Percentiles rank a stretch among this genome's conserved stretches.
These are phyloP conservation scores for Evernia prunastri DNA, from an alignment of 495 filamentous ascomycete genomes.

Conservation along the genomic window DNA sequence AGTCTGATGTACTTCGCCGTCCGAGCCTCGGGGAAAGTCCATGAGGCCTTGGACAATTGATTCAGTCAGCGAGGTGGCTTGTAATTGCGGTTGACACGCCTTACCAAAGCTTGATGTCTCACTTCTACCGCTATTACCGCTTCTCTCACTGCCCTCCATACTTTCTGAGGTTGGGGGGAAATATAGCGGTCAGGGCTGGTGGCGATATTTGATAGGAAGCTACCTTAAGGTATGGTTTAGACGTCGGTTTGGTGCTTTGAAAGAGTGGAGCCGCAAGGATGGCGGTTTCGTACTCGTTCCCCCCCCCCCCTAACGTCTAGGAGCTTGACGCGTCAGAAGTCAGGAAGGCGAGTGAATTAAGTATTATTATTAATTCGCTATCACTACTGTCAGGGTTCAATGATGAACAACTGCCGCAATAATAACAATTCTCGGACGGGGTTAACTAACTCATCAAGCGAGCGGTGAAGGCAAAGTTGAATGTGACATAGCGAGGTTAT, in stretches of 20 bases:
- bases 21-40: slow-evolving; percentile 11
- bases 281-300: background rate
- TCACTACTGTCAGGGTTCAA: background rate
- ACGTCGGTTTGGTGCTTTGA: background rate
- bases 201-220: slow-evolving; percentile 1
- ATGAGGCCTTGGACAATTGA: slow-evolving; percentile 11
- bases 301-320: no score
- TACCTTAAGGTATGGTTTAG: background rate
- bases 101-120: background rate
- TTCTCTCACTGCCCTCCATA: slow-evolving; percentile 3
- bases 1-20: slow-evolving; percentile 28
- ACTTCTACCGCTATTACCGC: background rate
- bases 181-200: background rate
- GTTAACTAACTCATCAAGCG: no score
- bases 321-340: background rate
- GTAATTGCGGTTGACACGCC: background rate
- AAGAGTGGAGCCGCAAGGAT: background rate
- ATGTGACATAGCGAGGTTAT: no score
- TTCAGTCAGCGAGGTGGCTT: background rate
- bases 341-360: no score
- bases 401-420: no score
- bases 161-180: background rate
- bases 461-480: background rate
- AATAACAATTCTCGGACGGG: no score
- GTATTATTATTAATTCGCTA: no score